Evolutionary conservation across 805 yeast genomes (phyloP).

Genomic region (Candida tammaniensis): DNA sequence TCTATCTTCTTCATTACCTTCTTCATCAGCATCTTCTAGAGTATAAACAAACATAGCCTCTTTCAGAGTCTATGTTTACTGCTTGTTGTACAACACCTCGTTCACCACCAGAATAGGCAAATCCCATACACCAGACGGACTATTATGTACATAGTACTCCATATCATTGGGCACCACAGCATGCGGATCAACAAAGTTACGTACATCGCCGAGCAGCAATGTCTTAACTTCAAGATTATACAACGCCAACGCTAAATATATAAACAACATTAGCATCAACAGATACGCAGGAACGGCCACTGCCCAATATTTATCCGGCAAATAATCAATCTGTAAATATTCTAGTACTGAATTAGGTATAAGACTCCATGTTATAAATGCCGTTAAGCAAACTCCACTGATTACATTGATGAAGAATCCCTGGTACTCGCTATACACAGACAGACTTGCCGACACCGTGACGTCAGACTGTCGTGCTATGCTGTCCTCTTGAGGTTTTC

Average conservation of each 20-base stretch:
- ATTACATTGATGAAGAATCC: slow-evolving; percentile 84
- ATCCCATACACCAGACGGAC: slow-evolving; percentile 87
- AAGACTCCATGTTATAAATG: slow-evolving; percentile 73
- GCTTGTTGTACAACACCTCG: slow-evolving; percentile 56
- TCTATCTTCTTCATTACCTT: slow-evolving; percentile 7
- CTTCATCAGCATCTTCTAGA: slow-evolving; percentile 4
- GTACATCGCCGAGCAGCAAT: slow-evolving; percentile 50
- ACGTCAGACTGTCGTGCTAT: slow-evolving; percentile 67
- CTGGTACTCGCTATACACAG: slow-evolving; percentile 72
- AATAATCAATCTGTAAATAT: slow-evolving; percentile 60
- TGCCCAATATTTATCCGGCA: slow-evolving; percentile 93
- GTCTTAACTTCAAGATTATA: slow-evolving; percentile 80
- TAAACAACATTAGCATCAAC: slow-evolving; percentile 67
- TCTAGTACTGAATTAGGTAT: slow-evolving; percentile 57
- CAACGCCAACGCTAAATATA: slow-evolving; percentile 64
- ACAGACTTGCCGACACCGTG: slow-evolving; percentile 47
- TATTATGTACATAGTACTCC: slow-evolving; percentile 44
- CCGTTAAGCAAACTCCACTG: slow-evolving; percentile 50
- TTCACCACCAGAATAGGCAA: slow-evolving; percentile 72
- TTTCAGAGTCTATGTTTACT: too few relatives aligned
- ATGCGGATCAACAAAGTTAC: slow-evolving; percentile 69
- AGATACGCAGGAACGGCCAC: slow-evolving; percentile 70
- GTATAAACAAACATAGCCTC: too few relatives aligned
- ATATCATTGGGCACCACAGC: slow-evolving; percentile 33
- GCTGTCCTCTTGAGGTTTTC: slow-evolving; percentile 39